Evolutionary conservation across 768 basidiomycete genomes (phyloP).

Genomic region (Sporobolomyces roseus): DNA sequence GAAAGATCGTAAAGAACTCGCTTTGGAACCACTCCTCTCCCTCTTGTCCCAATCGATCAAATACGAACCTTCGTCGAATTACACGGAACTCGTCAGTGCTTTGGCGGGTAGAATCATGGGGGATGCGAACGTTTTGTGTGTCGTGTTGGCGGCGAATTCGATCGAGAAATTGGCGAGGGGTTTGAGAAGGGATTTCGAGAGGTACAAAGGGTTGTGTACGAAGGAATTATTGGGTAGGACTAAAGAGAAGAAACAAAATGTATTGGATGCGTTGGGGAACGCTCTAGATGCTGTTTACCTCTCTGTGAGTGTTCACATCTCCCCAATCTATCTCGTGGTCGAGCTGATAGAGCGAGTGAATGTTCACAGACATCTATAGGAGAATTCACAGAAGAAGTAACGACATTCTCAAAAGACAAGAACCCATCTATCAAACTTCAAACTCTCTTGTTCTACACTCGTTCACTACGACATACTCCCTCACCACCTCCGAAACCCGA

Average conservation of each 20-base stretch:
- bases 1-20: constrained; percentile 90
- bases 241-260: constrained; percentile 88
- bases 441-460: constrained; percentile 75
- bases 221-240: constrained; percentile 76
- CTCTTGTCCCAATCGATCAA: constrained; percentile 67
- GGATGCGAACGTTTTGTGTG: constrained; percentile 94
- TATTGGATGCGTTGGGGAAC: constrained; percentile 79
- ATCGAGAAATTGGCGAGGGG: constrained; percentile 82
- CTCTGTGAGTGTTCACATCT: constrained; percentile 59
- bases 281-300: constrained; percentile 84
- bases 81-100: constrained; percentile 69
- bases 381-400: constrained; percentile 77
- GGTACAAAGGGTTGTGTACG: constrained; percentile 67
- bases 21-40: constrained; percentile 72
- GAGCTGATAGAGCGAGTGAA: neutral
- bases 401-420: constrained; percentile 73
- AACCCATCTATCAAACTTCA: constrained; percentile 97
- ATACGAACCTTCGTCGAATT: constrained; percentile 62
- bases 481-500: constrained; percentile 68
- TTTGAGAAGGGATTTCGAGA: constrained; percentile 67
- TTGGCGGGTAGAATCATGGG: constrained; percentile 76
- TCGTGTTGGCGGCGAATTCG: constrained; percentile 78
- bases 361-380: constrained; percentile 63
- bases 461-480: constrained; percentile 69
- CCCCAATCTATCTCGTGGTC: neutral